Conservation (phyloP, 352 stramenopile genomes). For the Pythium utonaiense region DNA sequence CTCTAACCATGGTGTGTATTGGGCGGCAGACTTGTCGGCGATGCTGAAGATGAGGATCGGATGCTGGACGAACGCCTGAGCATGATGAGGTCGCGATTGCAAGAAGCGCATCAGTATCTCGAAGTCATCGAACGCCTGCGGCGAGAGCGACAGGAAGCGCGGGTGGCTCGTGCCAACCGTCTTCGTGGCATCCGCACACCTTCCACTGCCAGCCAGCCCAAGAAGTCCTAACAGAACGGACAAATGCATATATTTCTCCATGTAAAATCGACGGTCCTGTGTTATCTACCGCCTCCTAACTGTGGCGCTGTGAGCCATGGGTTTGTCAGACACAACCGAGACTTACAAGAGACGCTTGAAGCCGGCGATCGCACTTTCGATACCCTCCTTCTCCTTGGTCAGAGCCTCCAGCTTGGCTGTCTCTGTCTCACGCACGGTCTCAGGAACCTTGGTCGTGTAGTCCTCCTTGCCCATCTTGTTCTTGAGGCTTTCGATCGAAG, state of each 20-base stretch:
- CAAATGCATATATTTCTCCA: background rate
- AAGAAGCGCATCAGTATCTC: conserved; percentile 34
- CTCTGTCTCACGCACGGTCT: conserved; percentile 75
- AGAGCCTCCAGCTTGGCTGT: conserved; percentile 74
- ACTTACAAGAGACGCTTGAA: conserved; percentile 76
- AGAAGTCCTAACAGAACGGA: background rate
- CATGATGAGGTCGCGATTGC: conserved; percentile 29
- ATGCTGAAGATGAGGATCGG: conserved; percentile 40
- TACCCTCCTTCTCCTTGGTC: conserved; percentile 78
- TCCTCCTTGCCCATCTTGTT: conserved; percentile 84
- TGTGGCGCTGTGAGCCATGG: too few relatives aligned
- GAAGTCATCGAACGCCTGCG: conserved; percentile 35
- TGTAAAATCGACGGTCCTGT: background rate
- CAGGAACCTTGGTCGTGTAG: conserved; percentile 77
- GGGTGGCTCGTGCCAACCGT: conserved; percentile 6
- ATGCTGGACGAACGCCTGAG: conserved; percentile 43
- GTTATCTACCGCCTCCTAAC: background rate
- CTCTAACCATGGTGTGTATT: background rate
- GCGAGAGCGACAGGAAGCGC: conserved; percentile 29
- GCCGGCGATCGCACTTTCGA: conserved; percentile 67
- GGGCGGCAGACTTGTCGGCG: conserved; percentile 28
- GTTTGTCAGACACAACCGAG: background rate
- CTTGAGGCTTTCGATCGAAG: conserved; percentile 61
- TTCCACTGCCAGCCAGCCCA: background rate
- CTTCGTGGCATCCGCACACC: conserved; percentile 4